Evolutionary conservation across 257 asterid species (phyloP).

Genomic region (Solanum dulcamara): DNA sequence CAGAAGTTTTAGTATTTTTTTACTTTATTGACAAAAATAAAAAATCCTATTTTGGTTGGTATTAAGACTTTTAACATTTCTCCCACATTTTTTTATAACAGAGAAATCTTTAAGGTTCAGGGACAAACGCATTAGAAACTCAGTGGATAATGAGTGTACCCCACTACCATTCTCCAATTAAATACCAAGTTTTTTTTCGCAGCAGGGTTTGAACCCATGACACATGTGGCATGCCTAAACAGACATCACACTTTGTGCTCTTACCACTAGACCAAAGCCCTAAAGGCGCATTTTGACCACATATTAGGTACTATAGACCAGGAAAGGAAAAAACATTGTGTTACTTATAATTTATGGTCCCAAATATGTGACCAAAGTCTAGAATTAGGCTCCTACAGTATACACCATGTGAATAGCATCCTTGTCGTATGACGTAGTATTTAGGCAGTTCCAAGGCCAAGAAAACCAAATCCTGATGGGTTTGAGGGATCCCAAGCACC

Average conservation of each 20-base stretch:
- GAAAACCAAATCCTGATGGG: not conserved
- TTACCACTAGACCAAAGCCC: not conserved
- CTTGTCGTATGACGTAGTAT: not conserved
- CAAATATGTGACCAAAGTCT: not conserved
- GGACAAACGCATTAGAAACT: not conserved
- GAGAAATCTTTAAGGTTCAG: not conserved
- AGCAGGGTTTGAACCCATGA: not conserved
- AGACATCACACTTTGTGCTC: not conserved
- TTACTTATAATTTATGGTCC: not conserved
- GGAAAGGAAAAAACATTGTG: not conserved
- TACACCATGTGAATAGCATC: not conserved
- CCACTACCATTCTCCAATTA: not conserved
- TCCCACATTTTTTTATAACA: not conserved
- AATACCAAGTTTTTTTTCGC: not conserved
- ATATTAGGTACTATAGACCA: not conserved
- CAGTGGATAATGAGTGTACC: not conserved
- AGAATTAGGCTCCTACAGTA: not conserved
- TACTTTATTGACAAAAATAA: not conserved
- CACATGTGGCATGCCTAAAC: not conserved
- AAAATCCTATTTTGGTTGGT: not conserved
- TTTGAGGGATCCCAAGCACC: not conserved
- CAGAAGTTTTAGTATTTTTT: not conserved
- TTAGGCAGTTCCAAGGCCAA: not conserved
- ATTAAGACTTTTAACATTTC: not conserved
- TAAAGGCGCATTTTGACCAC: not conserved